These are phyloP conservation scores for Metrosideros polymorpha DNA, from an alignment of 441 rosid species.

Conservation along the genomic window DNA sequence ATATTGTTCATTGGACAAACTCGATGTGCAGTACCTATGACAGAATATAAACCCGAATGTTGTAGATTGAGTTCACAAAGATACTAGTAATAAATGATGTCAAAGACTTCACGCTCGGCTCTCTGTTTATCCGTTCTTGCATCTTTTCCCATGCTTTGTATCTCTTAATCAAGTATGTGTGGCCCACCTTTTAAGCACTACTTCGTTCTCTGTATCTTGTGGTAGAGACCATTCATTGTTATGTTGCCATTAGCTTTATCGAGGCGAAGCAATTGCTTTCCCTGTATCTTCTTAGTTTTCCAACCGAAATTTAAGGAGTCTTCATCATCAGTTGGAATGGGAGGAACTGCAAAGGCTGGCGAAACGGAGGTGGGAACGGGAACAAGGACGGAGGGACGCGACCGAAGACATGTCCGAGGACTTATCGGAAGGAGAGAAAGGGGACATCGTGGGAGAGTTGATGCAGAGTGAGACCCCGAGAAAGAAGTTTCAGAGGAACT, in stretches of 20 bases:
- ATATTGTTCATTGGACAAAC: not conserved
- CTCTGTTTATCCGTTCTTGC: not conserved
- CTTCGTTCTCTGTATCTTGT: not conserved
- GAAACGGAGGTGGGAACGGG: slow-evolving; percentile 60
- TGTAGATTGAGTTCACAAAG: not conserved
- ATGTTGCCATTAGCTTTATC: not conserved
- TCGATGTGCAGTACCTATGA: not conserved
- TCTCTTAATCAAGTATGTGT: not conserved
- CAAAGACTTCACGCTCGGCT: not conserved
- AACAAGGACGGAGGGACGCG: slow-evolving; percentile 74
- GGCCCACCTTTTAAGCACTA: not conserved
- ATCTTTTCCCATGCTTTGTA: not conserved
- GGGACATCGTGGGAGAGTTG: slow-evolving; percentile 57
- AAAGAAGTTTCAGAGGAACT: slow-evolving; percentile 46
- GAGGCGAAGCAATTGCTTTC: not conserved
- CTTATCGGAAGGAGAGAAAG: slow-evolving; percentile 95
- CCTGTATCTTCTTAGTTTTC: not conserved
- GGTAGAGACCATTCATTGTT: not conserved
- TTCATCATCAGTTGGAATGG: slow-evolving; percentile 53
- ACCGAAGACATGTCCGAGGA: slow-evolving; percentile 89
- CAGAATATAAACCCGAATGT: not conserved
- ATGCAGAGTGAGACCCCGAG: slow-evolving; percentile 52
- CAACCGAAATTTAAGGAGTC: not conserved
- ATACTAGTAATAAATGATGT: not conserved
- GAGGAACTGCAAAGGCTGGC: slow-evolving; percentile 62